These are phyloP conservation scores for Blastomyces gilchristii DNA, from an alignment of 2,329 filamentous ascomycete genomes.

Conservation along the genomic window DNA sequence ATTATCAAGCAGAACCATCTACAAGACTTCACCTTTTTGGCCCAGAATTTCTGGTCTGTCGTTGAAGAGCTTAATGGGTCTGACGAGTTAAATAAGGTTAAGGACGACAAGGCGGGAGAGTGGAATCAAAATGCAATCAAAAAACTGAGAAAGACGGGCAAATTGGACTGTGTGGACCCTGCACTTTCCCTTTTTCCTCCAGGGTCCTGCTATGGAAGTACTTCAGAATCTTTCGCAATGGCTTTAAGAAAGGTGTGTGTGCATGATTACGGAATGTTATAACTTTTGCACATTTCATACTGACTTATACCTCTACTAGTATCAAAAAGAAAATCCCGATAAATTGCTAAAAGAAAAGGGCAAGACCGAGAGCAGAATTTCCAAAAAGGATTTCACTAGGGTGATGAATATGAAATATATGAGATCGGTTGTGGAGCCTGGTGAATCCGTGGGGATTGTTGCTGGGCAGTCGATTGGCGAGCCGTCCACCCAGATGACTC, in stretches of 20 bases:
- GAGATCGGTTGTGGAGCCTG: constrained; percentile 81
- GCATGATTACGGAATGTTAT: background rate
- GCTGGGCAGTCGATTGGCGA: constrained; percentile 95
- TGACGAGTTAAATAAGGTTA: constrained; percentile 44
- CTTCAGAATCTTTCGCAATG: constrained; percentile 75
- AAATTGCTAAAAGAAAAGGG: constrained; percentile 52
- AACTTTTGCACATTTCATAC: background rate
- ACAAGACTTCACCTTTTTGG: constrained; percentile 77
- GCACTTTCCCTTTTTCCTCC: constrained; percentile 64
- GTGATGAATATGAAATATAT: constrained; percentile 89
- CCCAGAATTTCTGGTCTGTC: constrained; percentile 74
- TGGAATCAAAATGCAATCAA: constrained; percentile 62
- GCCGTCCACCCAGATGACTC: constrained; percentile 96
- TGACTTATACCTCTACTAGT: constrained; percentile 35
- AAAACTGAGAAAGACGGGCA: constrained; percentile 63
- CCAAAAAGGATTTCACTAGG: constrained; percentile 67
- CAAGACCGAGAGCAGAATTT: constrained; percentile 34
- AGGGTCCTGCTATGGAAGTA: constrained; percentile 63
- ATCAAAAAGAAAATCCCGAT: constrained; percentile 65
- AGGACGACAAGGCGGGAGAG: constrained; percentile 56
- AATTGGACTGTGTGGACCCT: constrained; percentile 61
- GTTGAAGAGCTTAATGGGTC: constrained; percentile 64
- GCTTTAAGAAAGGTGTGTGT: constrained; percentile 51
- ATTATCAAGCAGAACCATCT: constrained; percentile 90
- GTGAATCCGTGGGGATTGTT: constrained; percentile 92